Conservation (phyloP, 768 basidiomycete species). For the Auricularia auricula-judae region DNA sequence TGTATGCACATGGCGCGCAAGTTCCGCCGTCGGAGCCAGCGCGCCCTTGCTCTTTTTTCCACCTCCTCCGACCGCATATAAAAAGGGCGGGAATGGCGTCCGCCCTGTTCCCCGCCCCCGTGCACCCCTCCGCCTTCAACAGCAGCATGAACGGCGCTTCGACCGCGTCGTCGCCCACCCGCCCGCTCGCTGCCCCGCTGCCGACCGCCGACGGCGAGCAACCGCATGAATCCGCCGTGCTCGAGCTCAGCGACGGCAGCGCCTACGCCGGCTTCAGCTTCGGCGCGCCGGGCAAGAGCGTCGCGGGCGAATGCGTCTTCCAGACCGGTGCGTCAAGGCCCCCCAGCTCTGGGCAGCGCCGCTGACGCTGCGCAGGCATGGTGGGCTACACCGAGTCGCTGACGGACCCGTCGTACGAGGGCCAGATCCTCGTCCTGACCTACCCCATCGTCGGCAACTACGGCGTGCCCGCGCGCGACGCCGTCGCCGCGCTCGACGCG, state of each 20-base stretch:
- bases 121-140: not conserved
- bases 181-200: not conserved
- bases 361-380: conserved; percentile 58
- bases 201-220: not conserved
- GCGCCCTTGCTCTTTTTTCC: not conserved
- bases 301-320: conserved; percentile 98
- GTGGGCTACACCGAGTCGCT: conserved; percentile 97
- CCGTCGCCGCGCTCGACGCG: conserved; percentile 31
- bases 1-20: not conserved
- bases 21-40: not conserved
- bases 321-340: conserved; percentile 70
- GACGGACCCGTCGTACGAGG: conserved; percentile 97
- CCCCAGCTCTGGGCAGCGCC: not conserved
- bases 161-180: not conserved
- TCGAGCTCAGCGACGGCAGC: conserved; percentile 86
- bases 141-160: not conserved
- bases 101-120: not conserved
- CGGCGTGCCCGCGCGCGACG: conserved; percentile 73
- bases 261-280: conserved; percentile 86
- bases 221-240: conserved; percentile 44
- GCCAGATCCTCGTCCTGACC: conserved; percentile 94
- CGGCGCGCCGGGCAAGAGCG: conserved; percentile 81
- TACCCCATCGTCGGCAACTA: conserved; percentile 98
- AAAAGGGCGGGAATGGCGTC: not conserved
- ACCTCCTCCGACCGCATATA: not conserved